Evolutionary conservation across 345 rosid species (phyloP), one percentile per base, ranked within the genome.

Genomic region (Leavenworthia alabamica): DNA sequence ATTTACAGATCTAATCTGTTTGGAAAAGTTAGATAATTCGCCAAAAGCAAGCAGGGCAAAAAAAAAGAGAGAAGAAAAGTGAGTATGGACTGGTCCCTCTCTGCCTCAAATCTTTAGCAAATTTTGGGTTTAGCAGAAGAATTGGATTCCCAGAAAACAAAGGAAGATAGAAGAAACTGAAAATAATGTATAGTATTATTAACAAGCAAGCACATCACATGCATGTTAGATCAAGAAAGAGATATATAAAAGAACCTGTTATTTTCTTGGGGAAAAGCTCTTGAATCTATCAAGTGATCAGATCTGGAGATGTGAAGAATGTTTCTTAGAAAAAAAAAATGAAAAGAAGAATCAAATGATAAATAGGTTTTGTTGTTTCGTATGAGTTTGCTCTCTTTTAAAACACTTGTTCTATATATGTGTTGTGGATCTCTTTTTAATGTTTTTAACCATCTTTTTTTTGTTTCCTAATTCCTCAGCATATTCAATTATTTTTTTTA

Each of bases 1-100:
- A 56, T 29, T 17, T 15, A 46, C 32, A 47, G n/a, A n/a, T 56
- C 57, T 66, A 66, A 56, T 66, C 41, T 26, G n/a, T 51, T 51
- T 16, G 1, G 4, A 22, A 67, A 59, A 50, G 66, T n/a, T 0
- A 41, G 73, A 60, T 41, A 49, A 67, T 68, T 31, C 41, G 54
- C 60, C 23, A 60, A 60, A 68, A 68, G 54, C 46, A 68, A 59
- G 6, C n/a, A n/a, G n/a, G n/a, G n/a, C n/a, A n/a, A n/a, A 20
- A 44, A 12, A 33, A 46, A 46, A 46, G 10, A 23, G 1, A 45
- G 17, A 7, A 28, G n/a, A 62, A 62, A 62, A 29, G 68, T 20
- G 60, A 40, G 12, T 66, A 35, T 35, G 15, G 8, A 56, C 16
- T 60, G 66, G 54, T 51, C 60, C 60, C 15, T 50, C 51, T 68